Conservation (phyloP, 495 filamentous ascomycete species). For the Aspergillus diversus region DNA sequence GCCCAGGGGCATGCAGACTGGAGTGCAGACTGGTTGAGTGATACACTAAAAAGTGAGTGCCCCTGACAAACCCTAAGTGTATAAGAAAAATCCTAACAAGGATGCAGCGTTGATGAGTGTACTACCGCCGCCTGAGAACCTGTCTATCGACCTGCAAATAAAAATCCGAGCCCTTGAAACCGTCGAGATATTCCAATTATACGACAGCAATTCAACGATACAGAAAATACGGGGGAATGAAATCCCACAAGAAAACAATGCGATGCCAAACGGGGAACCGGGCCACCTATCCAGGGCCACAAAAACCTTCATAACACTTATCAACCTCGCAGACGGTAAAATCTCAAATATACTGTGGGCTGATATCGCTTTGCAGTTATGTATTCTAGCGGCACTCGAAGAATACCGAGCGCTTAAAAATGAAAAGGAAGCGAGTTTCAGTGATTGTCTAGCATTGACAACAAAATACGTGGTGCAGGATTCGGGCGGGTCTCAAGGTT, state of each 20-base stretch:
- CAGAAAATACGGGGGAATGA: not conserved
- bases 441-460: not conserved
- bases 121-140: not conserved
- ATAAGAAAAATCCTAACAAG: not conserved
- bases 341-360: slow-evolving; percentile 41
- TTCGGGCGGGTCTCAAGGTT: no score
- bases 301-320: slow-evolving; percentile 50
- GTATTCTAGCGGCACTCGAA: slow-evolving; percentile 55
- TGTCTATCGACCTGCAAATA: slow-evolving; percentile 32
- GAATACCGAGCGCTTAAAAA: slow-evolving; percentile 33
- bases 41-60: slow-evolving; percentile 30
- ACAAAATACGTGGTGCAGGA: not conserved
- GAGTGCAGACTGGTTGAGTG: slow-evolving; percentile 29
- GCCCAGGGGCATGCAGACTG: slow-evolving; percentile 9
- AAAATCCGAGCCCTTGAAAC: slow-evolving; percentile 35
- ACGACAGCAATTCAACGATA: not conserved
- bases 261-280: not conserved
- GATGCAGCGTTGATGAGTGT: slow-evolving; percentile 16
- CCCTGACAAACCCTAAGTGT: not conserved
- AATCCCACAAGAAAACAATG: not conserved
- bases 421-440: not conserved
- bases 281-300: no score
- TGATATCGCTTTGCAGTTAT: slow-evolving; percentile 49
- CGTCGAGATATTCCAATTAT: not conserved
- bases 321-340: slow-evolving; percentile 33